phyloP scores from a whole-genome alignment of 768 basidiomycete genomes.

The Agrocybe pediades region DNA sequence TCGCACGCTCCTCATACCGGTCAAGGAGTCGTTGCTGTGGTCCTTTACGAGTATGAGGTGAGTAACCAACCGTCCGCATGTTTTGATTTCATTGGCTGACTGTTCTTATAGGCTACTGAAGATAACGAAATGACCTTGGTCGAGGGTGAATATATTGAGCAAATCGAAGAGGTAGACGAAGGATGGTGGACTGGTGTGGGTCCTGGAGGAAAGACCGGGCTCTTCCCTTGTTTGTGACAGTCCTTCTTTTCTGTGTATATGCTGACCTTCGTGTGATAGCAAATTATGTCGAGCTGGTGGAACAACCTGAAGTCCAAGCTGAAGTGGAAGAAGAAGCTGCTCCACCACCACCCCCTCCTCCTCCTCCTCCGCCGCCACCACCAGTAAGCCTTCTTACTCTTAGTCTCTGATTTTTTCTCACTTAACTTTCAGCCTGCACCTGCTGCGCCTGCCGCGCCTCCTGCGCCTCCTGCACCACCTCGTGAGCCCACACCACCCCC shows the following conservation, averaged over 20 bases:
- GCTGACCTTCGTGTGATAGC: slow-evolving; percentile 40
- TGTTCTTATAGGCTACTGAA: slow-evolving; percentile 62
- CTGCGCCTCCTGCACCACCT: slow-evolving; percentile 47
- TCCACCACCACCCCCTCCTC: slow-evolving; percentile 53
- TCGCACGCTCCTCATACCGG: slow-evolving; percentile 33
- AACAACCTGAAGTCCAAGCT: slow-evolving; percentile 39
- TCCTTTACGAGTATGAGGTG: slow-evolving; percentile 81
- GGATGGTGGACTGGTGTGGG: slow-evolving; percentile 92
- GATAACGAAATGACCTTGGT: slow-evolving; percentile 82
- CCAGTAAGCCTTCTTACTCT: slow-evolving; percentile 34
- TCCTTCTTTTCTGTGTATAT: background rate
- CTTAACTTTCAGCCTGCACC: slow-evolving; percentile 15
- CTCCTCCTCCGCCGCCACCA: slow-evolving; percentile 54
- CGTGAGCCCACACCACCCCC: slow-evolving; percentile 50
- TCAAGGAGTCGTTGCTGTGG: slow-evolving; percentile 69
- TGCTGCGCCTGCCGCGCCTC: slow-evolving; percentile 44
- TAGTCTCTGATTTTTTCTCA: background rate
- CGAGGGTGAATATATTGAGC: slow-evolving; percentile 82
- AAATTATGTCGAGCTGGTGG: slow-evolving; percentile 85
- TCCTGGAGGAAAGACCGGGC: slow-evolving; percentile 68
- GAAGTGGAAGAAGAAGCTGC: slow-evolving; percentile 42
- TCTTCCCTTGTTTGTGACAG: slow-evolving; percentile 77
- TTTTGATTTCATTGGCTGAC: background rate
- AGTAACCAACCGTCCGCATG: slow-evolving; percentile 1
- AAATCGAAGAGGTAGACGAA: slow-evolving; percentile 83